Conservation (phyloP, 768 basidiomycete genomes). For the Leccinum disarticulatum region DNA sequence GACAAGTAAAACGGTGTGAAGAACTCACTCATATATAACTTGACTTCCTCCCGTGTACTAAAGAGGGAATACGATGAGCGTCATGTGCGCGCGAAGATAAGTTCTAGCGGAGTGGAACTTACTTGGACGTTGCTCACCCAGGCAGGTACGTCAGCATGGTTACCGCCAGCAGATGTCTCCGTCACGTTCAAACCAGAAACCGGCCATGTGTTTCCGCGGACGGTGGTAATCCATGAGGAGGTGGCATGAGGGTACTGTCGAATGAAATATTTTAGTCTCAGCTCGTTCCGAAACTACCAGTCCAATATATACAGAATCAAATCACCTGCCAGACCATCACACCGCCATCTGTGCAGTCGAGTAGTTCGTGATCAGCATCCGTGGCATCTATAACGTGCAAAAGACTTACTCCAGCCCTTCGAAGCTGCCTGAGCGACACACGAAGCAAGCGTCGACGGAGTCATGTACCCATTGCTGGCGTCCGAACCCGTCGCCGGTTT, state of each 20-base stretch:
- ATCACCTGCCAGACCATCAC: conserved; percentile 45
- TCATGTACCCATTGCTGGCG: conserved; percentile 57
- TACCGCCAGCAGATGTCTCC: conserved; percentile 9
- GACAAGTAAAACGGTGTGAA: neutral
- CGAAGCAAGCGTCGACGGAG: conserved; percentile 50
- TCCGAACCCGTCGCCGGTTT: conserved; percentile 46
- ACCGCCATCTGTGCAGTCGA: conserved; percentile 30
- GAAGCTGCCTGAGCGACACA: conserved; percentile 61
- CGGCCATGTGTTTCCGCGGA: conserved; percentile 40
- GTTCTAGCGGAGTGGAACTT: conserved; percentile 14
- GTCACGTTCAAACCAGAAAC: conserved; percentile 9
- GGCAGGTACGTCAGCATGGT: conserved; percentile 41
- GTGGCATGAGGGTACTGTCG: conserved; percentile 39
- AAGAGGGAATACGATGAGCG: neutral
- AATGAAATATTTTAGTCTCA: neutral
- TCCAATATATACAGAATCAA: neutral
- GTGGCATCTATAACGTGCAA: neutral
- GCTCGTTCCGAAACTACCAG: neutral
- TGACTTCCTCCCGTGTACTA: conserved; percentile 44
- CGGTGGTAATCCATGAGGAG: conserved; percentile 40
- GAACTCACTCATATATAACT: conserved; percentile 41
- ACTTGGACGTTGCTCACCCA: conserved; percentile 42
- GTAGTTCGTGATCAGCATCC: neutral
- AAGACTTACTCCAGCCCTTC: conserved; percentile 63
- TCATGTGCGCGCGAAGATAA: neutral